phyloP scores from a whole-genome alignment of 1,284 basidiomycete species.

The Phlebopus sp. region DNA sequence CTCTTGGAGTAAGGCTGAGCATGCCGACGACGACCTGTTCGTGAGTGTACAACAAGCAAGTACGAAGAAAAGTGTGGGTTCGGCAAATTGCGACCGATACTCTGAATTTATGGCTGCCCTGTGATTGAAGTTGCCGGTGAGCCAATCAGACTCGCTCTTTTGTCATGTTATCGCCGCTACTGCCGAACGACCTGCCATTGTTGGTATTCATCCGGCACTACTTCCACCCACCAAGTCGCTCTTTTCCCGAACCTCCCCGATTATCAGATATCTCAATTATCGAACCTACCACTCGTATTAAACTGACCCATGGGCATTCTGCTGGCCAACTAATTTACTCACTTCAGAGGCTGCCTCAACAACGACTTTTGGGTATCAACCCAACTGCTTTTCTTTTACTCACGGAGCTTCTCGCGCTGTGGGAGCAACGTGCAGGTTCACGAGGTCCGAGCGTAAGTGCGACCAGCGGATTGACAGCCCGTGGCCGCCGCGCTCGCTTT shows the following conservation, averaged over 20 bases:
- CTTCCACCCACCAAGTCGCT: conserved; percentile 13
- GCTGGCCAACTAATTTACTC: too few relatives aligned
- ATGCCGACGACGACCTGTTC: conserved; percentile 41
- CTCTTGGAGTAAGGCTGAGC: conserved; percentile 63
- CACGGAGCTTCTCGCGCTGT: conserved; percentile 2
- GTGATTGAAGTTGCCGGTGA: conserved; percentile 15
- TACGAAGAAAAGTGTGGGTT: conserved; percentile 18
- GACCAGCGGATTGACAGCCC: neutral
- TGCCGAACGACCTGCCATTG: conserved; percentile 7
- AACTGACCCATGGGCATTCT: too few relatives aligned
- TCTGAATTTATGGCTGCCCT: conserved; percentile 21
- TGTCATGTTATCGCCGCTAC: conserved; percentile 21
- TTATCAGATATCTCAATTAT: conserved; percentile 2
- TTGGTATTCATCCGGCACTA: neutral
- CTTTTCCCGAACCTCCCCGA: conserved; percentile 16
- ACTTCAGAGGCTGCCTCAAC: neutral
- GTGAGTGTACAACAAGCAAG: conserved; percentile 9
- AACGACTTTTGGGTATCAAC: neutral
- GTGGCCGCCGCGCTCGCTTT: conserved; percentile 12
- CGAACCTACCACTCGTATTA: too few relatives aligned
- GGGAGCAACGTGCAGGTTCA: conserved; percentile 3
- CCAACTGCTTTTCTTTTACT: neutral
- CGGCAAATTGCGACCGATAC: conserved; percentile 23
- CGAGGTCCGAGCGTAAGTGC: neutral
- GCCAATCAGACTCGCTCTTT: conserved; percentile 25